phyloP scores from a whole-genome alignment of 2,329 filamentous ascomycete genomes.

The Neoarthrinium moseri region DNA sequence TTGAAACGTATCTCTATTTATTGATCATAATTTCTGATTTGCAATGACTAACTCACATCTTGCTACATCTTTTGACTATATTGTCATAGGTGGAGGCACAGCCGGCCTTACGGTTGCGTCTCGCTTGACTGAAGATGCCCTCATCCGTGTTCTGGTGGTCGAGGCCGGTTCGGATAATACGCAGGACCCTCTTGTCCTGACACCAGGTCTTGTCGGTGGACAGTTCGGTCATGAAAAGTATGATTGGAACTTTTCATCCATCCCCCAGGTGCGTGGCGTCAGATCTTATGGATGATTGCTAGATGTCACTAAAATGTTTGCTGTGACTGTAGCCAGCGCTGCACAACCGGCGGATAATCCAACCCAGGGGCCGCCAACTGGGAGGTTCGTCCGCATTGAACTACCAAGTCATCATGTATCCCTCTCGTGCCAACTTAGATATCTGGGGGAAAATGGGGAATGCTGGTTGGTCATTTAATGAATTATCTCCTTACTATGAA shows the following conservation, averaged over 20 bases:
- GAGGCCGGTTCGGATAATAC: conserved; percentile 35
- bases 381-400: conserved; percentile 30
- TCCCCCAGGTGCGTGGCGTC: conserved; percentile 28
- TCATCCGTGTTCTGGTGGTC: conserved; percentile 35
- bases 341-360: conserved; percentile 27
- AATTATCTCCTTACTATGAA: too few relatives aligned
- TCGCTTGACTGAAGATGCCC: conserved; percentile 36
- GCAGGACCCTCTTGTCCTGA: conserved; percentile 32
- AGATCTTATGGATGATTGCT: too few relatives aligned
- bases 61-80: conserved; percentile 50
- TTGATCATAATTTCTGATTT: too few relatives aligned
- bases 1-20: too few relatives aligned
- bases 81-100: conserved; percentile 50
- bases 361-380: conserved; percentile 30
- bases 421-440: conserved; percentile 1
- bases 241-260: conserved; percentile 38
- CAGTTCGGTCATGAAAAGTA: conserved; percentile 34
- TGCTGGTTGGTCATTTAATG: conserved; percentile 8
- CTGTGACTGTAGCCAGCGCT: conserved; percentile 17
- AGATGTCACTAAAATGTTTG: neutral
- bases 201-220: conserved; percentile 32
- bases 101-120: conserved; percentile 45
- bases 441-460: conserved; percentile 11
- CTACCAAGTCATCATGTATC: conserved; percentile 20
- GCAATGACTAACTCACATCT: too few relatives aligned